Base-by-base conservation (phyloP, 2,329 filamentous ascomycete genomes). In the Scopulariopsis brevicaulis region DNA sequence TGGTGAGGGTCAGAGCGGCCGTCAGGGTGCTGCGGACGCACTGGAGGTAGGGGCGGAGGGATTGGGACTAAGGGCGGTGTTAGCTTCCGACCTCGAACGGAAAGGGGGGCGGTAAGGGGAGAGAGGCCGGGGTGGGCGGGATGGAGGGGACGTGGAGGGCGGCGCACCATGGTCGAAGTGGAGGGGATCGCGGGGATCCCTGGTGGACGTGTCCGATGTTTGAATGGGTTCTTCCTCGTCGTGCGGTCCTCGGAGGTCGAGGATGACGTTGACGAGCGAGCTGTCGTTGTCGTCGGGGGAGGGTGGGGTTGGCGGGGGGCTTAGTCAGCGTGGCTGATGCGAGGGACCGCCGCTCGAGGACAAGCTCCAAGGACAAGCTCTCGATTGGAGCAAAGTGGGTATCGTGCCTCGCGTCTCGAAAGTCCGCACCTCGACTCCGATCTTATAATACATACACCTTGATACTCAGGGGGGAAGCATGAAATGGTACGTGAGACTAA, bases 21-120 rank as follows among this genome's bases (percentile, higher is more conserved):
- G 92, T 97, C 69, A 99, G 82, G 68, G 90, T 96, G 70, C 89
- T 92, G 67, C 94, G 90, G 67, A 97, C 94, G 74, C 90, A 95
- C 79, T 96, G 90, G 65, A 96, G 88, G 76, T 97, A 96, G 59
- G 93, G 93, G 63, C 93, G 89, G 69, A 97, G 83, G 64, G 92
- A 96, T 91, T 96, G 93, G 70, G 92, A 96, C 94, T 87, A 63
- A 48, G 10, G 24, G 25, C 34, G 35, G 50, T 25, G 20, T 52
- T 53, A 32, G 56, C 34, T 46, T 32, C 28, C 28, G 28, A 32
- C 8, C 28, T n/a, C n/a, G n/a, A 24, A 18, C 12, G 25, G 11
- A 32, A 7, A 32, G 28, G 20, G 34, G 43, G 46, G 22, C 37
- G 34, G n/a, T n/a, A 20, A 40, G 18, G 28, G 53, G 20, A 24